phyloP scores from a whole-genome alignment of 1,139 yeast genomes.

The Candida gigantensis region DNA sequence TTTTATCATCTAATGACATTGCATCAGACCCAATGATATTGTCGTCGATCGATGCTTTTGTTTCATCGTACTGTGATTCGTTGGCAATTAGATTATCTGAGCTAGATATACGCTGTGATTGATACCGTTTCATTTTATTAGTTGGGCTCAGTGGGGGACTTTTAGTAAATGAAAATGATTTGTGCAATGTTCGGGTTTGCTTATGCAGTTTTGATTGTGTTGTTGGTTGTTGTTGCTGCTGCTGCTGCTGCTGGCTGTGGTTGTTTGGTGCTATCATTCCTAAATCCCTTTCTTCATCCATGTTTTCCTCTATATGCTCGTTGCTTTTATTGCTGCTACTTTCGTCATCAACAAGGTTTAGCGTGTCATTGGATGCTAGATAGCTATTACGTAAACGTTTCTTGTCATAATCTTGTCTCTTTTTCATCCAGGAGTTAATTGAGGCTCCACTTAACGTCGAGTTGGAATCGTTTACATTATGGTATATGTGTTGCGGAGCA shows the following conservation, averaged over 20 bases:
- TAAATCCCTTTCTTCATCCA: constrained; percentile 3
- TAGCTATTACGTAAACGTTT: constrained; percentile 24
- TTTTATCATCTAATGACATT: constrained; percentile 39
- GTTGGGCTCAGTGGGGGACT: constrained; percentile 18
- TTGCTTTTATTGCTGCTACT: constrained; percentile 2
- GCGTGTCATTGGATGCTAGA: constrained; percentile 28
- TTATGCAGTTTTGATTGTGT: constrained; percentile 10
- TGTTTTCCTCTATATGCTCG: constrained; percentile 4
- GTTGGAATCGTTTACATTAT: constrained; percentile 33
- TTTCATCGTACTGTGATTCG: neutral
- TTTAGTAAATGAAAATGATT: constrained; percentile 23
- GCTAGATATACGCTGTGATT: constrained; percentile 13
- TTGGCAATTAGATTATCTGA: constrained; percentile 13
- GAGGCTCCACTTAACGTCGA: constrained; percentile 39
- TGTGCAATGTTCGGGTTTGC: constrained; percentile 14
- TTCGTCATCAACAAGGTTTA: constrained; percentile 17
- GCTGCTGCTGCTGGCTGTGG: too few species aligned
- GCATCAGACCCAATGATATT: constrained; percentile 17
- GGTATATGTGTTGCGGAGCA: constrained; percentile 11
- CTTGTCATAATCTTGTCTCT: constrained; percentile 50
- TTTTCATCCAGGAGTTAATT: constrained; percentile 54
- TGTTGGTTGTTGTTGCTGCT: too few species aligned
- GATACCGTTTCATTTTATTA: constrained; percentile 12
- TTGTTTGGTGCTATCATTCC: constrained; percentile 1
- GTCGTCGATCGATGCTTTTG: constrained; percentile 2